A percentile compares a stretch with the other conserved stretches of the same genome.
phyloP scores from a whole-genome alignment of 495 filamentous ascomycete species.

The Geopyxis carbonaria region DNA sequence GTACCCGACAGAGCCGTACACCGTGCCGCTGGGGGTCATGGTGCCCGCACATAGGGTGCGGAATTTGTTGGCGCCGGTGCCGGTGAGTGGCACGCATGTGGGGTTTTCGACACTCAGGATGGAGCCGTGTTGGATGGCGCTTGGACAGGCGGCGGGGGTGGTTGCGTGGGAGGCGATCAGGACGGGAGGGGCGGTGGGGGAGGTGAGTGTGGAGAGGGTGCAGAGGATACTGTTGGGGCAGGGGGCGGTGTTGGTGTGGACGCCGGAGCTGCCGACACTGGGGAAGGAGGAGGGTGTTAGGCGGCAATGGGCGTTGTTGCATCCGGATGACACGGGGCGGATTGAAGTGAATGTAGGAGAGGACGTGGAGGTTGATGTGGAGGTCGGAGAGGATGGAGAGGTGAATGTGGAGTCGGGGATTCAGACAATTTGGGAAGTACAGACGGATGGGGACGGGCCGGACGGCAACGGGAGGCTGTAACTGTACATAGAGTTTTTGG shows the following conservation, averaged over 20 bases:
- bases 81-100: conserved; percentile 3
- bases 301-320: conserved; percentile 1
- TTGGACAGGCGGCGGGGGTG: conserved; percentile 2
- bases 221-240: conserved; percentile 1
- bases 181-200: not conserved
- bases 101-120: conserved; percentile 6
- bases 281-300: not conserved
- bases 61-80: conserved; percentile 4
- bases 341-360: too few species aligned
- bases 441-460: too few species aligned
- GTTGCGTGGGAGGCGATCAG: not conserved
- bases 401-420: too few species aligned
- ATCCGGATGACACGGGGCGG: too few species aligned
- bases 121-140: conserved; percentile 8
- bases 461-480: too few species aligned
- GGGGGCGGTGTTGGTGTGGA: not conserved
- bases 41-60: not conserved
- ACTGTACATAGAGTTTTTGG: too few species aligned
- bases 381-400: too few species aligned
- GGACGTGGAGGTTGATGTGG: too few species aligned
- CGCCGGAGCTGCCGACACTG: not conserved
- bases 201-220: not conserved
- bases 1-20: not conserved
- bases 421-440: too few species aligned
- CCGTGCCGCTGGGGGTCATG: conserved; percentile 1